phyloP scores from a whole-genome alignment of 192 early-diverging fungal species.

The Entomortierella beljakovae region DNA sequence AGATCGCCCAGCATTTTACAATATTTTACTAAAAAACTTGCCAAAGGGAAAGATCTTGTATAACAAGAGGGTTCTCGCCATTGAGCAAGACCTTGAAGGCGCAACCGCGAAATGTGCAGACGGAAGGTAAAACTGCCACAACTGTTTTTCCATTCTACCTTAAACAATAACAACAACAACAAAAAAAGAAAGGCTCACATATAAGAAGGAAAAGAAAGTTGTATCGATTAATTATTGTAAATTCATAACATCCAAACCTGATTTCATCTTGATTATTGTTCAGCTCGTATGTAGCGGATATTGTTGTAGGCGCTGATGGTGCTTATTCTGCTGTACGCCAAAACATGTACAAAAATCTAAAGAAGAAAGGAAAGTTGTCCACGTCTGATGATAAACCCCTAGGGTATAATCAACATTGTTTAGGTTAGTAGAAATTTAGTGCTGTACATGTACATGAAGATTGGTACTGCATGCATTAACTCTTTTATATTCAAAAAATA shows the following conservation, averaged over 20 bases:
- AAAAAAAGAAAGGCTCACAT: no score
- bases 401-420: constrained; percentile 42
- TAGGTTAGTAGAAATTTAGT: constrained; percentile 18
- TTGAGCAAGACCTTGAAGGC: constrained; percentile 19
- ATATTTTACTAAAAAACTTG: constrained; percentile 36
- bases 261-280: not conserved
- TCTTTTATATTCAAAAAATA: not conserved
- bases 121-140: constrained; percentile 42
- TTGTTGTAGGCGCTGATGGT: constrained; percentile 46
- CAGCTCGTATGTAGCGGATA: constrained; percentile 27
- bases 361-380: constrained; percentile 21
- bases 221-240: no score
- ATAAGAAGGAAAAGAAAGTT: no score
- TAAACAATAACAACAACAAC: no score
- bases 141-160: no score
- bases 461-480: no score
- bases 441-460: no score
- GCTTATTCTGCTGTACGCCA: constrained; percentile 37
- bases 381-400: constrained; percentile 35
- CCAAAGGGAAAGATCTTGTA: constrained; percentile 43
- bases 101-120: constrained; percentile 42
- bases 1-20: constrained; percentile 51
- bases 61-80: constrained; percentile 13
- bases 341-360: constrained; percentile 37
- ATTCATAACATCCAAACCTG: no score